Conservation (phyloP, 2,329 filamentous ascomycete genomes). For the Coniochaeta prunicola region DNA sequence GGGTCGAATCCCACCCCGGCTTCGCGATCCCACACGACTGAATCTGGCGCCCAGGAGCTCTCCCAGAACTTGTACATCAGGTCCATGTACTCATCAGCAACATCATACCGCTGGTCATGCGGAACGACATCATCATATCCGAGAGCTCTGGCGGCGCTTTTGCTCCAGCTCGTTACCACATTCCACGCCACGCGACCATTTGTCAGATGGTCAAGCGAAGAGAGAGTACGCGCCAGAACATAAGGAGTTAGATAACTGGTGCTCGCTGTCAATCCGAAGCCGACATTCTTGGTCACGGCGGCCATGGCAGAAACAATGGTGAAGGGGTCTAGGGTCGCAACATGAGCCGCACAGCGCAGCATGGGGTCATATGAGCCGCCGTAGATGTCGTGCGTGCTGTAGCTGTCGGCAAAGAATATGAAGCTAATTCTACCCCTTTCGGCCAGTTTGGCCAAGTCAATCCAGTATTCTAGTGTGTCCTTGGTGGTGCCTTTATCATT, state of each 20-base stretch:
- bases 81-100: conserved; percentile 54
- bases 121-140: too few species aligned
- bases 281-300: conserved; percentile 56
- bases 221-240: conserved; percentile 56
- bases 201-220: conserved; percentile 60
- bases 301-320: conserved; percentile 56
- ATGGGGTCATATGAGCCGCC: conserved; percentile 51
- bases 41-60: conserved; percentile 48
- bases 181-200: too few species aligned
- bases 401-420: conserved; percentile 59
- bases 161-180: too few species aligned
- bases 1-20: conserved; percentile 52
- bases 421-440: conserved; percentile 57
- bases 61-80: conserved; percentile 48
- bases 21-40: conserved; percentile 43
- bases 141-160: too few species aligned
- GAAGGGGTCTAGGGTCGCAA: conserved; percentile 54
- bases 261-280: conserved; percentile 55
- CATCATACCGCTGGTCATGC: conserved; percentile 53
- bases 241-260: conserved; percentile 66
- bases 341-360: conserved; percentile 55
- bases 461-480: conserved; percentile 54
- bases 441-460: conserved; percentile 53
- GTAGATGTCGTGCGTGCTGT: conserved; percentile 57
- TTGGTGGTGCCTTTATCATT: conserved; percentile 54